Base-by-base conservation (phyloP, 257 asterid genomes). In the Apocynum venetum region DNA sequence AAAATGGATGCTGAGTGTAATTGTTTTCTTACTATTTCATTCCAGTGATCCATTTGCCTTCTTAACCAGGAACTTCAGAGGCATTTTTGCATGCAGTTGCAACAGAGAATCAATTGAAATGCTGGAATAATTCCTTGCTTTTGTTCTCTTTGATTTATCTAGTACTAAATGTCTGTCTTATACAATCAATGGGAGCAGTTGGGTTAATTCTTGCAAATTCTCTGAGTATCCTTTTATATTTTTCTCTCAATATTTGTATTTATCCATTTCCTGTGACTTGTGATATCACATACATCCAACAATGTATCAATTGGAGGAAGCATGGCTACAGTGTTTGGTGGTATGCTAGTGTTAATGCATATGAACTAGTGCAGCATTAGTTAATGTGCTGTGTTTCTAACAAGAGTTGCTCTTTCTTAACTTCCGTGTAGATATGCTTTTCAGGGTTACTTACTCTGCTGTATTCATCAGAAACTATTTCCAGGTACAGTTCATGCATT, bases 1-100 rank as follows among this genome's bases (percentile, higher is more conserved):
- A 44, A 68, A 15, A 46, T 68, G 31, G 73, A 68, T 20, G 44
- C 17, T 3, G 25, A 20, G 36, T 15, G 38, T 43, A 38, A 68
- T 68, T 43, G 0, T 68, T 68, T 68, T 19, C 53, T 6, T 68
- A 66, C 72, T 2, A 0, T 41, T 66, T 40, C 36, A 8, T 68
- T 68, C 11, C n/a, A 20, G 51, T 43, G 40, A 52, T 46, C 75
- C 64, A 0, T 49, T 17, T 68, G 19, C 44, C 57, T 70, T 15
- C 73, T 73, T 72, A 55, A 46, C 76, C 91, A 96, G 98, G 98
- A 83, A 96, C 97, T 59, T 91, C 98, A 46, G 99, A 96, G 84
- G 97, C 98, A 76, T 96, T 96, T 89, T 77, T 96, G 87, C 99
- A 93, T 74, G 98, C 99, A 43, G 97, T 96, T 82, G 97, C 99